phyloP scores from a whole-genome alignment of 2,329 filamentous ascomycete genomes.

The Penicillium sp. region DNA sequence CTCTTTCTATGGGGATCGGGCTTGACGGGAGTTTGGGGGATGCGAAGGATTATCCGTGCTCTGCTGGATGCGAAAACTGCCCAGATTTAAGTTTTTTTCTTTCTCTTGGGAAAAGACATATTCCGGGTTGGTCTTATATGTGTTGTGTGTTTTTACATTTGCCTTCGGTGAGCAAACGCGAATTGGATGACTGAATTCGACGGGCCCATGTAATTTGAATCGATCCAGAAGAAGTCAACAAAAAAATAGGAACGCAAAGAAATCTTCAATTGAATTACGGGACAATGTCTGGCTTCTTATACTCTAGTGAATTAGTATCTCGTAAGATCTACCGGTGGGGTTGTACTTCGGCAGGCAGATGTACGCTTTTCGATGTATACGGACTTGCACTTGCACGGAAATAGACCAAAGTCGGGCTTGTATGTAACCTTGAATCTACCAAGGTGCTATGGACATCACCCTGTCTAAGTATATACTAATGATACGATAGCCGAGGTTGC shows the following conservation, averaged over 20 bases:
- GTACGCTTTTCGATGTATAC: not conserved
- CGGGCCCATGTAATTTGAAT: conserved; percentile 27
- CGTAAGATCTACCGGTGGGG: not conserved
- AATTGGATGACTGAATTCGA: conserved; percentile 23
- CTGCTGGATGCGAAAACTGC: conserved; percentile 6
- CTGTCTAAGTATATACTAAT: conserved; percentile 5
- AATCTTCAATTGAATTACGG: conserved; percentile 13
- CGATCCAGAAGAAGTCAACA: conserved; percentile 23
- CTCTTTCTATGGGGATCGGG: conserved; percentile 3
- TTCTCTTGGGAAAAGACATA: conserved; percentile 7
- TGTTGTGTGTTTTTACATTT: conserved; percentile 16
- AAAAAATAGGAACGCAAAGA: conserved; percentile 17
- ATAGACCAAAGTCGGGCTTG: not conserved
- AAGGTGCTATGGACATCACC: not conserved
- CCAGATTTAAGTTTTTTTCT: conserved; percentile 3
- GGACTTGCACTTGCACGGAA: not conserved
- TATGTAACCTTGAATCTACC: not conserved
- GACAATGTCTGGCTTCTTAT: conserved; percentile 5
- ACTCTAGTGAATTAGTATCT: not conserved
- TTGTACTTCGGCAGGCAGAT: not conserved
- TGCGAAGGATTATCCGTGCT: not conserved
- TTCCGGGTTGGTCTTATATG: conserved; percentile 10
- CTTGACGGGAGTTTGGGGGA: not conserved
- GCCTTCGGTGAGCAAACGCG: conserved; percentile 20
- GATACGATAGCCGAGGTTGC: conserved; percentile 1